These are phyloP conservation scores for Lumnitzera racemosa DNA, from an alignment of 345 rosid species.

Conservation along the genomic window DNA sequence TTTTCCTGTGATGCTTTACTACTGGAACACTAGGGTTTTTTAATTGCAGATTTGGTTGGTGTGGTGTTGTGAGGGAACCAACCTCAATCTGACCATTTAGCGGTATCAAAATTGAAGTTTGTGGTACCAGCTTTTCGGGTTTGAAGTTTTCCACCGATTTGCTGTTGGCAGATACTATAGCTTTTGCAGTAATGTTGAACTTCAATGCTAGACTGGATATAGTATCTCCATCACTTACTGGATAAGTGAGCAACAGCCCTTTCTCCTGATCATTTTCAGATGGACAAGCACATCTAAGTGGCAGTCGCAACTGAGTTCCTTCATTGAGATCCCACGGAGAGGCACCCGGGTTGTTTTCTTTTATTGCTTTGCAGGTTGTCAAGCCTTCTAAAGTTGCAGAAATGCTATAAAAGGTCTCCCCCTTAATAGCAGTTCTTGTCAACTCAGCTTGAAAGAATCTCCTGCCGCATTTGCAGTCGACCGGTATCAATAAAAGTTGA, in stretches of 20 bases:
- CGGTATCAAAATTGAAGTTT: conserved; percentile 59
- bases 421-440: conserved; percentile 35
- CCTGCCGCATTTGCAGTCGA: conserved; percentile 50
- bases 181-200: conserved; percentile 57
- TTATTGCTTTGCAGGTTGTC: conserved; percentile 56
- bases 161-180: conserved; percentile 56
- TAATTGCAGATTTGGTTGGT: conserved; percentile 26
- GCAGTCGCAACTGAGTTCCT: conserved; percentile 34
- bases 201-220: conserved; percentile 40
- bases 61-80: conserved; percentile 29
- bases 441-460: conserved; percentile 48
- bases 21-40: conserved; percentile 20
- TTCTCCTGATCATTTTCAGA: conserved; percentile 20
- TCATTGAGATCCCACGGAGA: conserved; percentile 36
- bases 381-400: conserved; percentile 62
- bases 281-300: conserved; percentile 60
- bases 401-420: conserved; percentile 56
- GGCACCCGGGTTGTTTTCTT: conserved; percentile 41
- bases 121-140: conserved; percentile 29
- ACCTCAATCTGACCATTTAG: conserved; percentile 34
- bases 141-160: conserved; percentile 23
- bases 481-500: conserved; percentile 50
- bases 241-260: conserved; percentile 51
- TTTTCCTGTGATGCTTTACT: conserved; percentile 22
- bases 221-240: conserved; percentile 47